Base-by-base conservation (phyloP, 2,329 filamentous ascomycete genomes). In the Zymoseptoria crescenta region DNA sequence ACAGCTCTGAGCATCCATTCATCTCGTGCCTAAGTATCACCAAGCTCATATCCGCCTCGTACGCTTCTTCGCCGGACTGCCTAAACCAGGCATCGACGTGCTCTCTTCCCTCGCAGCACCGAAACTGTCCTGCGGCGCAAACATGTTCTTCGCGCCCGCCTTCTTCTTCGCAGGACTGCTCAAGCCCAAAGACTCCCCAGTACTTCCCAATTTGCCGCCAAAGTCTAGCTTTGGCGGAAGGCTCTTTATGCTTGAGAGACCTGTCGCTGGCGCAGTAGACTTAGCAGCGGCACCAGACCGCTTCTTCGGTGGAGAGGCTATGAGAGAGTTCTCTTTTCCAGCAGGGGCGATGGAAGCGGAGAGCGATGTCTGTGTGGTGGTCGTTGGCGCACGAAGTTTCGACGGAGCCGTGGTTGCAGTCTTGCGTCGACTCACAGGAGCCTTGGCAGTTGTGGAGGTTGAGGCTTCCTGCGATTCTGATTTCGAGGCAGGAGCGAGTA, bases 241-340 rank as follows among this genome's bases (percentile, higher is more conserved):
- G 21, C 51, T 56, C 49, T 63, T 63, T 9, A 51, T 51, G 30
- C 21, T 56, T 9, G 54, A 50, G 21, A 58, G 53, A 4, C 55
- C 49, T 8, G 60, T 52, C 19, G 59, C 54, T 19, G 59, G 50
- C 20, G 56, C 35, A 20, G 35, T 59, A 3, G 60, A 58, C 49
- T 41, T 59, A 16, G 59, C 58, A 50, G 56, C 56, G 9, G 9
- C 51, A 5, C 51, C 24, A 29, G 20, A 16, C 7, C 51, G 56
- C 63, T 68, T 68, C 61, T 70, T 71, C n/a, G 68, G 66, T n/a
- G 69, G 68, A 8, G 68, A 70, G 1, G 69, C 61, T 20, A 64
- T 65, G 27, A 69, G 58, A 16, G 57, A 58, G 41, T 66, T 69
- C 55, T 70, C 67, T 52, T 69, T 70, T 30, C 65, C 68, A 28